Evolutionary conservation across 805 yeast species (phyloP).

Genomic region (Saccharomycopsis synnaedendra): DNA sequence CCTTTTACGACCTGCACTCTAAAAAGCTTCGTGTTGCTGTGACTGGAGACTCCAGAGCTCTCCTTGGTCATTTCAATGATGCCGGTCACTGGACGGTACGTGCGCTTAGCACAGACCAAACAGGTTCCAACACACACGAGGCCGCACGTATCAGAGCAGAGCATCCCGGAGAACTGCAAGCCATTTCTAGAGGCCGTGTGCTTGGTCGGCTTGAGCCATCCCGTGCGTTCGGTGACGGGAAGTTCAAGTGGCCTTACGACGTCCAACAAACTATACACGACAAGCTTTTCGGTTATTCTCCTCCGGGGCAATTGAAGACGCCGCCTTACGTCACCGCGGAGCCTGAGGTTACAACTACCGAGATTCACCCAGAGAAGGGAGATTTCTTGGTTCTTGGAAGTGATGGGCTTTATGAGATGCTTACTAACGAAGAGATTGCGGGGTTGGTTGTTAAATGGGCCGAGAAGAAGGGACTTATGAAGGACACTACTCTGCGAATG

Average conservation of each 20-base stretch:
- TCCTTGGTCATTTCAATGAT: conserved; percentile 60
- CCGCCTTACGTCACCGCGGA: conserved; percentile 98
- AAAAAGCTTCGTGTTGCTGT: conserved; percentile 78
- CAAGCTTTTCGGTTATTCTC: conserved; percentile 71
- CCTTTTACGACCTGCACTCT: conserved; percentile 73
- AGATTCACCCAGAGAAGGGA: conserved; percentile 55
- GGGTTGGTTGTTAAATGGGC: conserved; percentile 91
- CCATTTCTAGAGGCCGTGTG: conserved; percentile 76
- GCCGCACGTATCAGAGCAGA: conserved; percentile 72
- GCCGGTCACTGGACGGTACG: conserved; percentile 76
- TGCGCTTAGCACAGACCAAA: conserved; percentile 83
- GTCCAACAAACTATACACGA: conserved; percentile 65
- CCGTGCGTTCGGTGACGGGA: conserved; percentile 94
- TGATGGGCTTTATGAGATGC: conserved; percentile 88
- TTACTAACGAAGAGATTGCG: conserved; percentile 86
- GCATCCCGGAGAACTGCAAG: conserved; percentile 87
- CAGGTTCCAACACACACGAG: conserved; percentile 85
- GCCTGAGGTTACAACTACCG: conserved; percentile 81
- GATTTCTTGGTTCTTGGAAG: conserved; percentile 88
- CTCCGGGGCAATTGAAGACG: conserved; percentile 60
- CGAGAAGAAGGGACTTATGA: conserved; percentile 50
- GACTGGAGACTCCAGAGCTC: conserved; percentile 92
- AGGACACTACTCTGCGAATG: conserved; percentile 3
- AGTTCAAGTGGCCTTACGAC: conserved; percentile 72
- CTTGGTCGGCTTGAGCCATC: conserved; percentile 92